Base-by-base conservation (phyloP, 225 moss, liverwort and hornwort species). In the Rhytidiadelphus loreus region DNA sequence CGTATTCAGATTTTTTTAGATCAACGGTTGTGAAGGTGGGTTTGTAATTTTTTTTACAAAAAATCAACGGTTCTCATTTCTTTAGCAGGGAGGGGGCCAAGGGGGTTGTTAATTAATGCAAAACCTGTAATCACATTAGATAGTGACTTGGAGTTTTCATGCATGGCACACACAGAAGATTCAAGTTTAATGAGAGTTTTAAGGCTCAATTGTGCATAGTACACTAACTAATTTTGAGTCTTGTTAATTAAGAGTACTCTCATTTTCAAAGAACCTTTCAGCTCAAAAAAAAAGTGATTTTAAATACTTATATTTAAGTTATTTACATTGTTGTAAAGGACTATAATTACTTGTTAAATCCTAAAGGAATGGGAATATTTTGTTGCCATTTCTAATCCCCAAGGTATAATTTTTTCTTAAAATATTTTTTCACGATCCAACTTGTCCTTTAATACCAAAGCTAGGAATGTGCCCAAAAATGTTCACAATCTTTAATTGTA, bases 121-220 rank as follows among this genome's bases (percentile, higher is more conserved):
- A n/a, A n/a, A n/a, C n/a, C n/a, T n/a, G n/a, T n/a, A n/a, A n/a
- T n/a, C n/a, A n/a, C n/a, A n/a, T n/a, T n/a, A n/a, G n/a, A n/a
- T n/a, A n/a, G 39, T 23, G 13, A 66, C n/a, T n/a, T n/a, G 39
- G 24, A 69, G 23, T 7, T n/a, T 66, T n/a, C 7, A 23, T 13
- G 3, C 14, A 39, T 41, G 14, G 25, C 1, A 69, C 0, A 0
- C 24, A 13, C 4, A 50, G 3, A 25, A 41, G 14, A 39, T 14
- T n/a, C n/a, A n/a, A n/a, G n/a, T n/a, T n/a, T n/a, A n/a, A n/a
- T n/a, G n/a, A n/a, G 14, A 69, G 2, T 39, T 69, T 69, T 2
- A 39, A 69, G 41, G 7, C 14, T 69, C 41, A 41, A 41, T 41
- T 69, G 14, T 41, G 5, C 41, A 24, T 25, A 25, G 3, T 24